Percentiles rank a stretch among this genome's conserved stretches.
phyloP scores from a whole-genome alignment of 495 filamentous ascomycete species.

The Penicillium diatomitis region DNA sequence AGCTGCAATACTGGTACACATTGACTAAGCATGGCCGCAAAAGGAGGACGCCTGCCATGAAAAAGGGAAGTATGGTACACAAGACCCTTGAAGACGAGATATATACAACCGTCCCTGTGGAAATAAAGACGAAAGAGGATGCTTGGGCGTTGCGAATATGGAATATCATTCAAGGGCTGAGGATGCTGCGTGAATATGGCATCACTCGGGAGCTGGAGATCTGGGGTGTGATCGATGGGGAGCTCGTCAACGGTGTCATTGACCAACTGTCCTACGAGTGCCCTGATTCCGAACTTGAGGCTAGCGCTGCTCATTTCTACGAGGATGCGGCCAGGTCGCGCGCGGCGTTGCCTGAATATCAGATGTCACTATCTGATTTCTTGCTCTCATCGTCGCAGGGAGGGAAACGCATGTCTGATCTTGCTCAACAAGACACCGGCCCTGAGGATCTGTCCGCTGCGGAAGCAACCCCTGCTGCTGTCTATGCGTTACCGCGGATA shows the following conservation, averaged over 20 bases:
- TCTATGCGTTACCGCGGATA: constrained; percentile 33
- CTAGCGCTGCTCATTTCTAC: constrained; percentile 31
- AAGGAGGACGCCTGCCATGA: constrained; percentile 72
- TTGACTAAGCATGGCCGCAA: constrained; percentile 69
- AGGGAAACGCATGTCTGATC: constrained; percentile 28
- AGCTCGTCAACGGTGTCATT: constrained; percentile 81
- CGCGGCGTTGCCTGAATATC: constrained; percentile 39
- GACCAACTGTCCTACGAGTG: constrained; percentile 75
- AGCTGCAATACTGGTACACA: constrained; percentile 85
- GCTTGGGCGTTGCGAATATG: constrained; percentile 73
- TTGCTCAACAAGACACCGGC: constrained; percentile 6
- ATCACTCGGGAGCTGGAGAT: constrained; percentile 83
- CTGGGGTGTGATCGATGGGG: constrained; percentile 80
- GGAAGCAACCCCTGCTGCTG: constrained; percentile 9
- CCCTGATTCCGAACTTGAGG: constrained; percentile 61
- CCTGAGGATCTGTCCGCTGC: not conserved
- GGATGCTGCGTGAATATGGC: constrained; percentile 65
- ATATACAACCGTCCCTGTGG: constrained; percentile 63
- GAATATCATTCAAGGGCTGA: constrained; percentile 85
- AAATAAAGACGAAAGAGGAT: constrained; percentile 70
- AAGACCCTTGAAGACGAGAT: constrained; percentile 78
- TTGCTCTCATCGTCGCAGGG: constrained; percentile 34
- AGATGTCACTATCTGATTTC: constrained; percentile 45
- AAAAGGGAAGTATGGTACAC: constrained; percentile 65
- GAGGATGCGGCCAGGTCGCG: constrained; percentile 24